Evolutionary conservation across 2,329 filamentous ascomycete species (phyloP).

Genomic region (Aspergillus sp.): DNA sequence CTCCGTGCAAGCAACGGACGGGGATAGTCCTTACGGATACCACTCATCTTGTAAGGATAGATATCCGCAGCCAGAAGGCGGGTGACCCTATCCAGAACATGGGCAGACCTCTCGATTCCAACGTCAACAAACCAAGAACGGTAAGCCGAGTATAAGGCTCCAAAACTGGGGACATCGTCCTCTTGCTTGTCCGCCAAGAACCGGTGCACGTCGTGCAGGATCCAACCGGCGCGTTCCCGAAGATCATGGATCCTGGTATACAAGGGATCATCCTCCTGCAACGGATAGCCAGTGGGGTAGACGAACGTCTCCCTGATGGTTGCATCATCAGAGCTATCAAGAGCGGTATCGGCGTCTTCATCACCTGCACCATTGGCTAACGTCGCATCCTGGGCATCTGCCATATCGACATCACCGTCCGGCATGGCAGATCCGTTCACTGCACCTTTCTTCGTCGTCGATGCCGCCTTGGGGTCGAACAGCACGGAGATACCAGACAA

Average conservation of each 20-base stretch:
- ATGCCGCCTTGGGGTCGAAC: constrained; percentile 72
- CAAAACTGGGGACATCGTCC: constrained; percentile 94
- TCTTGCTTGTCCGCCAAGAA: constrained; percentile 82
- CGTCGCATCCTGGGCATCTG: constrained; percentile 35
- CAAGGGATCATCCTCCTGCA: constrained; percentile 56
- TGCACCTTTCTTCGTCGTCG: constrained; percentile 40
- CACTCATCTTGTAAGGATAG: constrained; percentile 88
- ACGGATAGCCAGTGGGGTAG: constrained; percentile 80
- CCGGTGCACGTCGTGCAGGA: constrained; percentile 74
- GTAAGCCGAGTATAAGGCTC: constrained; percentile 83
- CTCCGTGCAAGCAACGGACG: constrained; percentile 85
- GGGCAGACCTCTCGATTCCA: constrained; percentile 89
- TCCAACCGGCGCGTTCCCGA: constrained; percentile 69
- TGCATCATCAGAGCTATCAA: constrained; percentile 53
- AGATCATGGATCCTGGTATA: constrained; percentile 75
- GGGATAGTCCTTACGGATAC: constrained; percentile 85
- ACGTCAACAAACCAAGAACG: constrained; percentile 97
- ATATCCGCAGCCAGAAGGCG: constrained; percentile 81
- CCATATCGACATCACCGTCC: constrained; percentile 40
- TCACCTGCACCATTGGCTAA: constrained; percentile 18
- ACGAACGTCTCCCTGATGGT: constrained; percentile 73
- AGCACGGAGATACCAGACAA: constrained; percentile 83
- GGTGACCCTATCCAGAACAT: constrained; percentile 80
- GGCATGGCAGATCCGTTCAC: constrained; percentile 34
- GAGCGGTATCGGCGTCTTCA: constrained; percentile 43